Percentiles rank a stretch among this genome's conserved stretches.
Evolutionary conservation across 352 stramenopile genomes (phyloP).

Genomic region (Poterioochromonas sp.): DNA sequence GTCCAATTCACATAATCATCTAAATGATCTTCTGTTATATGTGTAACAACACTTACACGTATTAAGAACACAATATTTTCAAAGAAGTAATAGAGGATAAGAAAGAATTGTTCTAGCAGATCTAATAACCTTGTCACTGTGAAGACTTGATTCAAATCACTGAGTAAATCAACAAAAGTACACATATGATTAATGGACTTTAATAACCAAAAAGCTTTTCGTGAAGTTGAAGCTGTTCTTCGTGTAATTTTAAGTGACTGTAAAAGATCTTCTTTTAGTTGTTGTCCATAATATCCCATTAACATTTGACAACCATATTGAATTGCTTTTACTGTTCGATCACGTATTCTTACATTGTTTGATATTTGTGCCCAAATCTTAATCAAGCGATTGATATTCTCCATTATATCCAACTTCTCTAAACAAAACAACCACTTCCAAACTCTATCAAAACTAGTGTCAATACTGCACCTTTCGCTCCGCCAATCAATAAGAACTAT

Average conservation of each 20-base stretch:
- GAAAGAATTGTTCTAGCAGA: not conserved
- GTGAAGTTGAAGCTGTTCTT: not conserved
- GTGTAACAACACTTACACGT: not conserved
- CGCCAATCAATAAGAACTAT: too few relatives aligned
- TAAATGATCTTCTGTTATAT: not conserved
- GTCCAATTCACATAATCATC: not conserved
- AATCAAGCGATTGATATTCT: not conserved
- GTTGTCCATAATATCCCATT: not conserved
- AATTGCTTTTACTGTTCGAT: not conserved
- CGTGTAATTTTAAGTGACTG: not conserved
- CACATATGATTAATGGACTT: not conserved
- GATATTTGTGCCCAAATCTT: not conserved
- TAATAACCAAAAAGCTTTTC: not conserved
- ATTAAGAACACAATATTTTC: not conserved
- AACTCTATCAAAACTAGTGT: too few relatives aligned
- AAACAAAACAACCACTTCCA: too few relatives aligned
- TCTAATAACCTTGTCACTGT: not conserved
- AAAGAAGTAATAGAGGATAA: not conserved
- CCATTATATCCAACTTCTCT: not conserved
- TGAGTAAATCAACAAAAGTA: not conserved
- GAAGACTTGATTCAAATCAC: not conserved
- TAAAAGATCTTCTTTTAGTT: not conserved
- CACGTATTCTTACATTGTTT: not conserved
- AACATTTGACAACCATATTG: constrained; percentile 3
- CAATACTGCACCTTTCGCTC: too few relatives aligned